Evolutionary conservation across 352 stramenopile species (phyloP), one percentile per base, ranked within the genome.

Genomic region (Pythium volutum): DNA sequence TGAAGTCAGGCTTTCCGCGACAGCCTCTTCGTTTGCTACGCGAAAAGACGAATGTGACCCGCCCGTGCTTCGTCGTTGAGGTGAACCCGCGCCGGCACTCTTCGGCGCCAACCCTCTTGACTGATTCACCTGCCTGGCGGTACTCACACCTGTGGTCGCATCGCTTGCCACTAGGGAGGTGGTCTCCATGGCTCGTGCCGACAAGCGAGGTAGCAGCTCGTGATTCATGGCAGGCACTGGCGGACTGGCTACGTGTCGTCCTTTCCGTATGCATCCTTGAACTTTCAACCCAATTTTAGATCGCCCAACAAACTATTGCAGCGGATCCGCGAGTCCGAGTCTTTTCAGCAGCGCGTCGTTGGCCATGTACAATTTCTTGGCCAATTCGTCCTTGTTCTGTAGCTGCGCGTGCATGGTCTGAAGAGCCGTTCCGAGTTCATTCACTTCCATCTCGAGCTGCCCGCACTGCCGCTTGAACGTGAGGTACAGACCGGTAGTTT

Each of bases 311-410:
- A n/a, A 31, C 11, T 23, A 22, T n/a, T 11, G 2, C n/a, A 33
- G 22, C 4, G 50, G 50, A 25, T 51, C 45, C 7, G 11, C 56
- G 15, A 66, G 46, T 46, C 73, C 66, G n/a, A 87, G 57, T 26
- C 71, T 69, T 55, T 71, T 67, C 2, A 89, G 53, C 25, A 89
- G 60, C n/a, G 67, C 77, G 50, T 88, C 78, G 29, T 89, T 88
- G 22, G 80, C 78, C 31, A 75, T 33, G 57, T 89, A 88, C 18
- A 89, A 39, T 50, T 88, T 84, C 52, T 78, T 86, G 33, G 77
- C 83, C 5, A 88, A 62, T 0, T 38, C 26, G 46, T 88, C 78
- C 26, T 89, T 89, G 22, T 55, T 61, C 41, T 83, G 60, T 3
- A 88, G 56, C 33, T 83, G 73, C 23, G 74, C 27, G 12, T 84